A percentile compares a stretch with the other conserved stretches of the same genome.
These are phyloP conservation scores for Peniophora sp. DNA, from an alignment of 1,284 basidiomycete genomes.

Conservation along the genomic window DNA sequence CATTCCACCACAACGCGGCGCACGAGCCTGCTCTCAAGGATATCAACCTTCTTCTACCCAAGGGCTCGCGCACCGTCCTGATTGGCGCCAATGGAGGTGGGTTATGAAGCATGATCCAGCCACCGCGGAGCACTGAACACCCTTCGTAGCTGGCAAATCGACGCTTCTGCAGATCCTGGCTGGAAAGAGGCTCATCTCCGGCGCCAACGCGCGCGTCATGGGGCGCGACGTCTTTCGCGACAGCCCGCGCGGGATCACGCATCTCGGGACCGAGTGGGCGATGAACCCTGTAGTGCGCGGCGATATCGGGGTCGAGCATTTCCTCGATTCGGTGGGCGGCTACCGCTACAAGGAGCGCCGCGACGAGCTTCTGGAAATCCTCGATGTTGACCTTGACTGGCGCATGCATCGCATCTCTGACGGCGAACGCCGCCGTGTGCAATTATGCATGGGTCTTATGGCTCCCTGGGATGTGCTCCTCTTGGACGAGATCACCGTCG, in stretches of 20 bases:
- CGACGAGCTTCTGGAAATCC: constrained; percentile 80
- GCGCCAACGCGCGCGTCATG: constrained; percentile 51
- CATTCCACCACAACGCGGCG: constrained; percentile 48
- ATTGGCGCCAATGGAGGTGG: constrained; percentile 88
- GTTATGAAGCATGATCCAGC: constrained; percentile 14
- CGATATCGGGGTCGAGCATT: constrained; percentile 84
- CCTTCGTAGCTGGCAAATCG: constrained; percentile 84
- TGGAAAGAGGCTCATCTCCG: constrained; percentile 77
- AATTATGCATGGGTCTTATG: constrained; percentile 98
- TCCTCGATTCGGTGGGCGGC: constrained; percentile 92
- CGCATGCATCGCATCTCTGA: constrained; percentile 92
- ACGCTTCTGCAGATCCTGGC: constrained; percentile 92
- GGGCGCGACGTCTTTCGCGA: constrained; percentile 81
- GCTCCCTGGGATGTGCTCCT: constrained; percentile 89
- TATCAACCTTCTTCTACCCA: constrained; percentile 59
- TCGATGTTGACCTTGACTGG: constrained; percentile 94
- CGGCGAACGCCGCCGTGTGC: constrained; percentile 89
- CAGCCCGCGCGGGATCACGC: constrained; percentile 72
- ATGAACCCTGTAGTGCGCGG: constrained; percentile 95
- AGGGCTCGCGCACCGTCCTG: constrained; percentile 75
- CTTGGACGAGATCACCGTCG: constrained; percentile 96
- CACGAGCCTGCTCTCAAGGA: constrained; percentile 48
- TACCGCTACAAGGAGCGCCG: constrained; percentile 89
- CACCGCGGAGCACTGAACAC: constrained; percentile 1
- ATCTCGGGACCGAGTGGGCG: constrained; percentile 92